A percentile compares a stretch with the other conserved stretches of the same genome.
Conservation (phyloP, 2,329 filamentous ascomycete genomes). For the Ramichloridium luteum region DNA sequence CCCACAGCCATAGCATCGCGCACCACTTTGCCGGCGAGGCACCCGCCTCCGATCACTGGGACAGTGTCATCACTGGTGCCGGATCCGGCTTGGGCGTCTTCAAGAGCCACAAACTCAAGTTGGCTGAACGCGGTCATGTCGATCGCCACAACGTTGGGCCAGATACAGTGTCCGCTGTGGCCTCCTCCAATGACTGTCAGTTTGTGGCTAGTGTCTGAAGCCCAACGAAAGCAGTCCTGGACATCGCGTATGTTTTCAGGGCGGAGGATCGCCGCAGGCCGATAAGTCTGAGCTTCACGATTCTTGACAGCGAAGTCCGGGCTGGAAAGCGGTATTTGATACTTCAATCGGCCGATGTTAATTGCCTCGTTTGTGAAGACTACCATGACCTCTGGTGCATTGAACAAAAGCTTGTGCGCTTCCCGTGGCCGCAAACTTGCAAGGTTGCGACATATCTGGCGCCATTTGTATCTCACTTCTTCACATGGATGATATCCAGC, state of each 20-base stretch:
- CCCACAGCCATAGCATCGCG: conserved; percentile 33
- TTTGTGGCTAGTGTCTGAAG: conserved; percentile 32
- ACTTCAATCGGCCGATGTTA: conserved; percentile 31
- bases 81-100: conserved; percentile 9
- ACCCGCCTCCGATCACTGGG: conserved; percentile 44
- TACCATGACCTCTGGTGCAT: conserved; percentile 38
- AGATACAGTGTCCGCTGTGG: conserved; percentile 48
- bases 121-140: conserved; percentile 47
- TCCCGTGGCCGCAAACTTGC: too few species aligned
- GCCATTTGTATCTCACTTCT: conserved; percentile 34
- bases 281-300: conserved; percentile 35
- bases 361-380: conserved; percentile 39
- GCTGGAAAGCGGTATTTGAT: conserved; percentile 29
- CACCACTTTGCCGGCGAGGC: conserved; percentile 45
- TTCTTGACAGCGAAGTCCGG: conserved; percentile 36
- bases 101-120: conserved; percentile 20
- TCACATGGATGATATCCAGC: conserved; percentile 33
- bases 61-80: too few species aligned
- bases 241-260: conserved; percentile 39
- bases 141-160: conserved; percentile 41
- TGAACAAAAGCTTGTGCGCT: conserved; percentile 35
- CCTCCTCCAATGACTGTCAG: conserved; percentile 38
- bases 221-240: conserved; percentile 46
- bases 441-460: conserved; percentile 42
- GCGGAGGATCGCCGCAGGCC: conserved; percentile 33